Evolutionary conservation across 371 early-diverging fungal genomes (phyloP).

Genomic region (Capniomyces stellatus): DNA sequence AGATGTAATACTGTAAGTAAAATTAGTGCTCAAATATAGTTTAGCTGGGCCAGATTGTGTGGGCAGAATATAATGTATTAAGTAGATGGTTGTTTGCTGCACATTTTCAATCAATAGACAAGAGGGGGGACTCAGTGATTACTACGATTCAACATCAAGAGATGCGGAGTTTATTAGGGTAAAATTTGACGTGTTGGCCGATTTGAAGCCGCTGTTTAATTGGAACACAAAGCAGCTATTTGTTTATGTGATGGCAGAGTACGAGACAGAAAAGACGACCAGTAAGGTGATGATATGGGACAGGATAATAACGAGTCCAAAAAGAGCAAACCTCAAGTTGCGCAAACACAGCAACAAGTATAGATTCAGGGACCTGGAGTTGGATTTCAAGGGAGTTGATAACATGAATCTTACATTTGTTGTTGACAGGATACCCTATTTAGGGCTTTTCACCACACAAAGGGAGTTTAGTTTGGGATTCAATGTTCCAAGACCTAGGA

Average conservation of each 20-base stretch:
- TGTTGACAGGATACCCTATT: conserved; percentile 75
- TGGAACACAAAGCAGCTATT: conserved; percentile 96
- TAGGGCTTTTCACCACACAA: conserved; percentile 30
- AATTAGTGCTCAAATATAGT: neutral
- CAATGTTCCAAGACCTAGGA: neutral
- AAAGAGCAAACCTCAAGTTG: conserved; percentile 41
- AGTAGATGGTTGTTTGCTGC: neutral
- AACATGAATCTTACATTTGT: conserved; percentile 59
- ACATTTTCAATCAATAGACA: neutral
- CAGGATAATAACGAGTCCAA: conserved; percentile 51
- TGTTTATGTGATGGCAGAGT: conserved; percentile 72
- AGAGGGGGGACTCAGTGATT: conserved; percentile 24
- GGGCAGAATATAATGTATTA: neutral
- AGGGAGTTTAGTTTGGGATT: neutral
- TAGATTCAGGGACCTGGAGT: conserved; percentile 27
- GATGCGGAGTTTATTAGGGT: conserved; percentile 46
- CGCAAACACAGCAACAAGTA: conserved; percentile 54
- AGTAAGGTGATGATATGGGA: conserved; percentile 90
- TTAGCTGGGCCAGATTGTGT: neutral
- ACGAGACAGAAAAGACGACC: conserved; percentile 23
- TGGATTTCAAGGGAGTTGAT: conserved; percentile 19
- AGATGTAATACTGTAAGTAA: conserved; percentile 1
- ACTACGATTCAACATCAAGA: conserved; percentile 38
- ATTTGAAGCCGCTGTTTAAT: conserved; percentile 69
- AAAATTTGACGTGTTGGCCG: conserved; percentile 57